Percentiles rank a stretch among this genome's conserved stretches.
Evolutionary conservation across 768 basidiomycete species (phyloP).

Genomic region (Naganishia onofrii): DNA sequence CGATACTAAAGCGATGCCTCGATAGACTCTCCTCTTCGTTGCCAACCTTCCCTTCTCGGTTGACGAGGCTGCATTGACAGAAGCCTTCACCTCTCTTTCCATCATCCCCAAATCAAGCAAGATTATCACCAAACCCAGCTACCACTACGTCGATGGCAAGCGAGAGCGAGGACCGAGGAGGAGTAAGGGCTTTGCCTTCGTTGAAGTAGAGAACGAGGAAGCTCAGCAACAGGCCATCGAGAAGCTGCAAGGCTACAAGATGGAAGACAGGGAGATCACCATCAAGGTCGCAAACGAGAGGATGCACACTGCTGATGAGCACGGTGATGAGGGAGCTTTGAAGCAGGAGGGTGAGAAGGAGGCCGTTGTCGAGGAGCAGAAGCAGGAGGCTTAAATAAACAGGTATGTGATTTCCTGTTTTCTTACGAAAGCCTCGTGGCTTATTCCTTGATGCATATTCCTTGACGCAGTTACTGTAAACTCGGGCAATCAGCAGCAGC

Average conservation of each 20-base stretch:
- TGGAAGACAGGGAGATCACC: constrained; percentile 78
- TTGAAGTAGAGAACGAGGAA: constrained; percentile 84
- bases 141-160: constrained; percentile 30
- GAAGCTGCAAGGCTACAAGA: constrained; percentile 78
- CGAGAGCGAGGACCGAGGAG: constrained; percentile 52
- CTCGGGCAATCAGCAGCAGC: neutral
- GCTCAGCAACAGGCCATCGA: constrained; percentile 89
- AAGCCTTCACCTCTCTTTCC: constrained; percentile 81
- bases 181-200: constrained; percentile 97
- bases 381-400: constrained; percentile 15
- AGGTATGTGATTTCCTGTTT: neutral
- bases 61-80: constrained; percentile 74
- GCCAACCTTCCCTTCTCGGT: constrained; percentile 96
- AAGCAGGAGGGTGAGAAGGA: constrained; percentile 23
- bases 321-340: constrained; percentile 12
- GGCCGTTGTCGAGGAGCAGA: constrained; percentile 17
- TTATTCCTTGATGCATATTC: neutral
- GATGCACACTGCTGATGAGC: constrained; percentile 20
- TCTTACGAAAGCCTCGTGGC: neutral
- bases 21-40: constrained; percentile 69
- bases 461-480: neutral
- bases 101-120: constrained; percentile 80
- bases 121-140: constrained; percentile 64
- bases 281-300: constrained; percentile 94
- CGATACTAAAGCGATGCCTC: neutral